Base-by-base conservation (phyloP, 495 filamentous ascomycete species). In the Sphaerosporella brunnea region DNA sequence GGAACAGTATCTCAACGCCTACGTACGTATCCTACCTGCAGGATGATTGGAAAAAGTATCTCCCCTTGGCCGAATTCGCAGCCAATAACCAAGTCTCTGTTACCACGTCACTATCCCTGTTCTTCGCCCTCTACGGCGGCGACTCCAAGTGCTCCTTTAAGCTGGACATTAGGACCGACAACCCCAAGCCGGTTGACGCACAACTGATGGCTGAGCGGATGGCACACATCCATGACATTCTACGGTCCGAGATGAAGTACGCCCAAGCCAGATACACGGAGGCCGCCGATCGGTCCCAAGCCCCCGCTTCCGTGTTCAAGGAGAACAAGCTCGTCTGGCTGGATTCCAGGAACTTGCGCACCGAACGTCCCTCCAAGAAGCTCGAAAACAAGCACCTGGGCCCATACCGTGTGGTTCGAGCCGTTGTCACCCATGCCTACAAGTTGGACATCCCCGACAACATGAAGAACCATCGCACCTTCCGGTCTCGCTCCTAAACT, bases 1-100 rank as follows among this genome's bases (percentile, higher is more conserved):
- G 24, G 50, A 63, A 48, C 51, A 51, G 8, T 62, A 63, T 16
- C 51, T 66, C 0, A 42, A 51, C 0, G 15, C 24, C 19, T 66
- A 46, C 24, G 28, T 50, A 0, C 52, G 52, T n/a, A n/a, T n/a
- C n/a, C 20, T 58, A 62, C 23, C 42, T 48, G 10, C 57, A 65
- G 40, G 51, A 60, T 23, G 50, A 66, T 40, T 64, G 55, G 54
- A 32, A 20, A 0, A 18, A 59, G 13, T 58, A 34, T 19, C 41
- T 65, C 15, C 48, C 48, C 1, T 42, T 52, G 8, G 48, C 43
- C 0, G 48, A 54, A 21, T 54, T 54, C 8, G 36, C 52, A 0
- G 41, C 35, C 19, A 53, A 54, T 21, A 53, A 51, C 21, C 15
- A 30, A 1, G 36, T 23, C 2, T 48, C 32, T 0, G 47, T 42